Conservation (phyloP, 2,329 filamentous ascomycete species). For the Fusarium sterilihyphosum region DNA sequence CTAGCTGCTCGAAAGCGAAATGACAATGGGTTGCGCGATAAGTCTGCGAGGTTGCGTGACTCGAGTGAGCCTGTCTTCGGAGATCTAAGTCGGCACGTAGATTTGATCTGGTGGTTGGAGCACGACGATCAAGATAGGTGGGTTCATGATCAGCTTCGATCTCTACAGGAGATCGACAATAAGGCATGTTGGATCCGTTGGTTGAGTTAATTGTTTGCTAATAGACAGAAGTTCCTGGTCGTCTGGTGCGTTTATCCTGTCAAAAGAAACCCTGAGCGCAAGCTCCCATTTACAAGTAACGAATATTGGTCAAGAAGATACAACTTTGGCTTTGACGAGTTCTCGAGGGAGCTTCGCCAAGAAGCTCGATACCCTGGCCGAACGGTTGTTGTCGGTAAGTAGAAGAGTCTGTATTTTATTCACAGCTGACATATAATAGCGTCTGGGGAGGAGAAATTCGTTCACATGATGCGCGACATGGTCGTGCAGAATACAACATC, state of each 20-base stretch:
- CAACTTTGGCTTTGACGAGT: background rate
- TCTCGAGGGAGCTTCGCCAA: background rate
- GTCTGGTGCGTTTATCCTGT: background rate
- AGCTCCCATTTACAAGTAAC: background rate
- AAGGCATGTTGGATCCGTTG: background rate
- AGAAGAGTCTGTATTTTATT: background rate
- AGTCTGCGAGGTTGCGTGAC: background rate
- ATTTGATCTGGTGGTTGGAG: background rate
- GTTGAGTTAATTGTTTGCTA: background rate
- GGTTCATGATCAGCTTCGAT: background rate
- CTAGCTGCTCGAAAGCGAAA: background rate
- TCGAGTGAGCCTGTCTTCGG: background rate
- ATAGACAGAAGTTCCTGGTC: background rate
- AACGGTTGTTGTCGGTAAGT: background rate
- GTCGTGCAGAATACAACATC: background rate
- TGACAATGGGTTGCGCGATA: background rate
- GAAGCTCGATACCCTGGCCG: background rate
- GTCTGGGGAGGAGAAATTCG: background rate
- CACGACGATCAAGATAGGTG: background rate
- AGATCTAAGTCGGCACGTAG: background rate
- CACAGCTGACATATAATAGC: background rate
- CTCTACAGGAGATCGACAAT: background rate
- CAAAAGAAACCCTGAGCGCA: background rate
- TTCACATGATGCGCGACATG: background rate
- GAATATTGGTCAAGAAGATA: background rate